phyloP scores from a whole-genome alignment of 805 yeast genomes.

The Ogataea saltuana region DNA sequence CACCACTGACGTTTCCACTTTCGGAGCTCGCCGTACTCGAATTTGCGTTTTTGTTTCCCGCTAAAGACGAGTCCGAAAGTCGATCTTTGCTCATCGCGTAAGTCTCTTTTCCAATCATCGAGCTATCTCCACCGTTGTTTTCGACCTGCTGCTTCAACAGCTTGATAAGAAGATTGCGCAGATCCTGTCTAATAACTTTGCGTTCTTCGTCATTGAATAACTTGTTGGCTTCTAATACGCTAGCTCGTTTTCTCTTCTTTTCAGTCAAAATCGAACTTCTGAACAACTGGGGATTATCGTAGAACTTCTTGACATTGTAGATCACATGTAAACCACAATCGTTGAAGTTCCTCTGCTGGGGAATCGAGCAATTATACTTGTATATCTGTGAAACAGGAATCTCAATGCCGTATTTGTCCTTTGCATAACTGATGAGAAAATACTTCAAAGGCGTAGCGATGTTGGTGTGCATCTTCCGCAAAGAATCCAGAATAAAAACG shows the following conservation, averaged over 20 bases:
- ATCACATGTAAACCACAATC: constrained; percentile 96
- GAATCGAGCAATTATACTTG: constrained; percentile 47
- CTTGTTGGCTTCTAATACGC: constrained; percentile 14
- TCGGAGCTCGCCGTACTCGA: not conserved
- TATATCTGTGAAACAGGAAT: constrained; percentile 48
- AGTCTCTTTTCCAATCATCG: constrained; percentile 28
- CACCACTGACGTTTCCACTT: not conserved
- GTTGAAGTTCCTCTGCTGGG: constrained; percentile 82
- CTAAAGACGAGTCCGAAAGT: not conserved
- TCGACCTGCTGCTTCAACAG: constrained; percentile 32
- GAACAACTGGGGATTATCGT: constrained; percentile 49
- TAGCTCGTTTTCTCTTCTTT: constrained; percentile 16
- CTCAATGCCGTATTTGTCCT: constrained; percentile 54
- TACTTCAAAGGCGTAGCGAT: constrained; percentile 53
- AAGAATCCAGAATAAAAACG: constrained; percentile 73
- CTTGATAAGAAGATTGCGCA: constrained; percentile 28
- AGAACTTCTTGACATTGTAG: constrained; percentile 63
- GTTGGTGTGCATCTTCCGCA: constrained; percentile 57
- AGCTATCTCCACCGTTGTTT: constrained; percentile 25
- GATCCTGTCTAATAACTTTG: constrained; percentile 24
- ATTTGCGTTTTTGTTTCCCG: no score
- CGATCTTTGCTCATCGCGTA: constrained; percentile 9
- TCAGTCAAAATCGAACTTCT: constrained; percentile 20
- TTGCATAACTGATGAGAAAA: constrained; percentile 68
- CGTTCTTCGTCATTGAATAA: constrained; percentile 32